phyloP scores from a whole-genome alignment of 2,329 filamentous ascomycete genomes.

The Sporothrix schenckii region DNA sequence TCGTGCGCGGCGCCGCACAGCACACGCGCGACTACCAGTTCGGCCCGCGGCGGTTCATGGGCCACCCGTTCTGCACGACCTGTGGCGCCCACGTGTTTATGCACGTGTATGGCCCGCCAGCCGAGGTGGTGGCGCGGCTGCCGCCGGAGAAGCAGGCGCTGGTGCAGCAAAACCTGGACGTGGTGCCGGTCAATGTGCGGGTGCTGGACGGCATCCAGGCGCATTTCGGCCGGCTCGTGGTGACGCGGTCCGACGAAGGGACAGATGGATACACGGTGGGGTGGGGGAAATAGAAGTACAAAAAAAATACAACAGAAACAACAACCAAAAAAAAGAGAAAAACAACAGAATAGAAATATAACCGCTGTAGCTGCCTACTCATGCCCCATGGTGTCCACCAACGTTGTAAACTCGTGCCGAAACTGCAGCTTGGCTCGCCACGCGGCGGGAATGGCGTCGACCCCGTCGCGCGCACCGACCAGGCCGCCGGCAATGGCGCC shows the following conservation, averaged over 20 bases:
- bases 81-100: slow-evolving; percentile 35
- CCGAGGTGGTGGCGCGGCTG: slow-evolving; percentile 24
- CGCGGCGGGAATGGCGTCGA: slow-evolving; percentile 46
- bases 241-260: slow-evolving; percentile 30
- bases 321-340: no score
- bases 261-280: slow-evolving; percentile 30
- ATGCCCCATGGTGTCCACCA: slow-evolving; percentile 19
- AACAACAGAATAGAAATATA: no score
- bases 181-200: slow-evolving; percentile 33
- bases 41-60: slow-evolving; percentile 32
- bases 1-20: slow-evolving; percentile 25
- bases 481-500: slow-evolving; percentile 52
- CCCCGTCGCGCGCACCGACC: slow-evolving; percentile 51
- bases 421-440: slow-evolving; percentile 50
- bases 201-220: slow-evolving; percentile 27
- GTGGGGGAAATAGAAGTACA: no score
- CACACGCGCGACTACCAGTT: slow-evolving; percentile 33
- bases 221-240: background rate
- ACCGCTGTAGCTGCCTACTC: background rate
- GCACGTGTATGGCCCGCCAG: slow-evolving; percentile 33
- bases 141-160: slow-evolving; percentile 28
- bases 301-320: no score
- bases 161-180: slow-evolving; percentile 31
- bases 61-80: slow-evolving; percentile 34
- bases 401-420: slow-evolving; percentile 43